Percentiles rank a stretch among this genome's conserved stretches.
phyloP scores from a whole-genome alignment of 1,284 basidiomycete species.

The Pisolithus thermaeus region DNA sequence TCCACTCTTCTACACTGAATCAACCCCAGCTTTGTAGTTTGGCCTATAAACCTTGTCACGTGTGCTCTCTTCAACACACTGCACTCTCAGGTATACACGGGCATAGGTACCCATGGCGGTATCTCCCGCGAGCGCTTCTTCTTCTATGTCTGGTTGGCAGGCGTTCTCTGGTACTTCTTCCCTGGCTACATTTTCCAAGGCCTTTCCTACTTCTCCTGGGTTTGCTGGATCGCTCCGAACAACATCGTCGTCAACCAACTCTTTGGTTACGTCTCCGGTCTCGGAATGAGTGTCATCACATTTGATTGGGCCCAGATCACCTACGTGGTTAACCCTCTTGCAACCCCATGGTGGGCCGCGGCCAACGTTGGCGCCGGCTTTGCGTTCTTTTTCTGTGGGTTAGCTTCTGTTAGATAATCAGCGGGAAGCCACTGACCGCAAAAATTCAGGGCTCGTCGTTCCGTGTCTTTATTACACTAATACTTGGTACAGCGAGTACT shows the following conservation, averaged over 20 bases:
- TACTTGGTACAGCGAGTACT: conserved; percentile 55
- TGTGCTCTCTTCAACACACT: conserved; percentile 82
- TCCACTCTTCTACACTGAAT: not conserved
- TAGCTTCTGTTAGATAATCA: not conserved
- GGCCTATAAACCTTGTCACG: conserved; percentile 81
- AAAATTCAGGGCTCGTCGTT: conserved; percentile 50
- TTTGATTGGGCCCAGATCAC: conserved; percentile 70
- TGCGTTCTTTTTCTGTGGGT: conserved; percentile 59
- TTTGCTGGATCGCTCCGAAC: conserved; percentile 78
- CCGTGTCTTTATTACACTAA: conserved; percentile 65
- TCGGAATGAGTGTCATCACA: conserved; percentile 72
- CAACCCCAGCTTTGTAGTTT: conserved; percentile 42
- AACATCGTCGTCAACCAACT: conserved; percentile 65
- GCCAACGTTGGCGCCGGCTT: conserved; percentile 82
- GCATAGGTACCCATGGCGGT: conserved; percentile 57
- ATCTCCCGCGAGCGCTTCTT: conserved; percentile 78
- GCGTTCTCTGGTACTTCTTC: conserved; percentile 61
- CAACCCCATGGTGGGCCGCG: conserved; percentile 70
- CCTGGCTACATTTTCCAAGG: conserved; percentile 73
- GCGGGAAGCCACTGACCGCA: not conserved
- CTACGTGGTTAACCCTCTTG: conserved; percentile 50
- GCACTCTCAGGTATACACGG: conserved; percentile 57
- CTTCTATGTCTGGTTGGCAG: conserved; percentile 55
- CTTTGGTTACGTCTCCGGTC: conserved; percentile 73
- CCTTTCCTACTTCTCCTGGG: conserved; percentile 59